phyloP scores from a whole-genome alignment of 352 stramenopile genomes.

The Pythium graminicola region DNA sequence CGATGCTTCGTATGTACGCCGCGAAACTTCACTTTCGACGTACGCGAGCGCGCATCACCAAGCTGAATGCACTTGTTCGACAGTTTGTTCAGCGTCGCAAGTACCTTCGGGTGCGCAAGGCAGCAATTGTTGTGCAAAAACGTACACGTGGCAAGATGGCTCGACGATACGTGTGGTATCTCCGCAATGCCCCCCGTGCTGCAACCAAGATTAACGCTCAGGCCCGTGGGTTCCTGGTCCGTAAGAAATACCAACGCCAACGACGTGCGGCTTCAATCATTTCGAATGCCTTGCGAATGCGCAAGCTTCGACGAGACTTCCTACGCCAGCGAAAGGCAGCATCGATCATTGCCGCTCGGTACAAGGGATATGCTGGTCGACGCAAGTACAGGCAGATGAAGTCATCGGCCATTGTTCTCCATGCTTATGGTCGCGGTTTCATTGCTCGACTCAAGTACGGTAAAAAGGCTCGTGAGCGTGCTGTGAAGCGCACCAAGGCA shows the following conservation, averaged over 20 bases:
- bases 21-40: slow-evolving; percentile 44
- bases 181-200: slow-evolving; percentile 65
- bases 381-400: slow-evolving; percentile 70
- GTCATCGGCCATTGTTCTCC: slow-evolving; percentile 61
- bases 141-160: slow-evolving; percentile 64
- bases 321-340: slow-evolving; percentile 52
- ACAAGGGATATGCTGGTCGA: slow-evolving; percentile 58
- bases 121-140: slow-evolving; percentile 66
- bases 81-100: slow-evolving; percentile 72
- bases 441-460: slow-evolving; percentile 80
- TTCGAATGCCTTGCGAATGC: slow-evolving; percentile 65
- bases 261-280: slow-evolving; percentile 65
- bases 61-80: slow-evolving; percentile 57
- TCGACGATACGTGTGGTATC: slow-evolving; percentile 56
- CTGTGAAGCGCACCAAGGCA: slow-evolving; percentile 64
- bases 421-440: slow-evolving; percentile 73
- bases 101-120: slow-evolving; percentile 57
- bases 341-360: slow-evolving; percentile 63
- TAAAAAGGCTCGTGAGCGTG: slow-evolving; percentile 76
- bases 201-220: slow-evolving; percentile 78
- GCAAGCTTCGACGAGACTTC: slow-evolving; percentile 54
- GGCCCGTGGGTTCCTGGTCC: slow-evolving; percentile 55
- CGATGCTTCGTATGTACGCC: slow-evolving; percentile 60
- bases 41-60: slow-evolving; percentile 54
- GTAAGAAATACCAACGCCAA: slow-evolving; percentile 59